Base-by-base conservation (phyloP, 202 grass and related monocot species). In the Alloteropsis angusta region DNA sequence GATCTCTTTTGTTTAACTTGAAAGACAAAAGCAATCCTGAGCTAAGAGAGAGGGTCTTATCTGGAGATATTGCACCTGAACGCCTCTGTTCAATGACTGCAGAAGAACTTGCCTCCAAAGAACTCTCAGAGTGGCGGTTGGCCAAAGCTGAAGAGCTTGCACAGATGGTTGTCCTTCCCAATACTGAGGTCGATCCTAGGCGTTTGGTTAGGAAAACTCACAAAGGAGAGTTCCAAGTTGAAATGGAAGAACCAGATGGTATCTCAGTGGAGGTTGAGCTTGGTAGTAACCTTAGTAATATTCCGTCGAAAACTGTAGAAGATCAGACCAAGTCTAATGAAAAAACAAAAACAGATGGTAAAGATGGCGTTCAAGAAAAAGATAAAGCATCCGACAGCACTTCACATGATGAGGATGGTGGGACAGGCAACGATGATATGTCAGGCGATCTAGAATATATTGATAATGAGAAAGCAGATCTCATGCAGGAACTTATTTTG, bases 141-240 rank as follows among this genome's bases (percentile, higher is more conserved):
- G 96, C 96, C 72, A 99, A 99, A 81, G 96, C 96, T 47, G 85
- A 99, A 87, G 92, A 96, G 71, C 36, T 96, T 80, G 82, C 79
- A 61, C 84, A 99, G 62, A 92, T 92, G 88, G 88, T 99, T 84
- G 88, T 99, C 30, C 79, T 96, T 80, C 92, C 88, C 44, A 85
- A 82, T 79, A 88, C 41, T 12, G 95, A 94, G 73, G 86, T 96
- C 69, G 96, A 96, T 82, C 74, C 82, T 56, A 90, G 92, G 50
- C 90, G 93, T 57, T 80, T 94, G 56, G 90, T 99, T 45, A 99
- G 87, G 37, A 99, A 99, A 80, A 99, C 96, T 32, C 96, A 99
- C 41, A 99, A 99, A 84, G 96, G 96, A 59, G 96, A 99, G 79
- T 93, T 93, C 86, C 90, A 87, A 88, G 96, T 99, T 83, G 88